phyloP scores from a whole-genome alignment of 75 land plant genomes.

The Ceratopteris richardii region DNA sequence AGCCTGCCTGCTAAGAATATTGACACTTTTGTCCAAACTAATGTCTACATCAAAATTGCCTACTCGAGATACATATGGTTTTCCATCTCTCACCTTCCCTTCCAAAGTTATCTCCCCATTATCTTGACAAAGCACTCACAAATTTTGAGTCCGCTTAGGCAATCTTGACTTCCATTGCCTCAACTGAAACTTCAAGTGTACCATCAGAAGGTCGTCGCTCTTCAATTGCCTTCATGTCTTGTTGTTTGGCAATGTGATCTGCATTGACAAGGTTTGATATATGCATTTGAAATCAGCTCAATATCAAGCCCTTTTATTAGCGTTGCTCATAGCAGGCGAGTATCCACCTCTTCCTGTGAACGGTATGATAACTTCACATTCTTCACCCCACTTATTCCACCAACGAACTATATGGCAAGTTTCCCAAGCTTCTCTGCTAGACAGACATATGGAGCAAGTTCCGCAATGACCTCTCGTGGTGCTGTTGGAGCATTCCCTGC shows the following conservation, averaged over 20 bases:
- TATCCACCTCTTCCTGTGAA: slow-evolving; percentile 58
- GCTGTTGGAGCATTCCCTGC: too few species aligned
- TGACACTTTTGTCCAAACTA: slow-evolving; percentile 55
- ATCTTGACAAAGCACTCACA: slow-evolving; percentile 45
- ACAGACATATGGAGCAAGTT: slow-evolving; percentile 66
- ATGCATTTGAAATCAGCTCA: slow-evolving; percentile 68
- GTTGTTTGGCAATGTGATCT: too few species aligned
- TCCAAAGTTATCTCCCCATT: slow-evolving; percentile 41
- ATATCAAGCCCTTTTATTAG: slow-evolving; percentile 82
- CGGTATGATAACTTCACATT: slow-evolving; percentile 65
- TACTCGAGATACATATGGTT: slow-evolving; percentile 51
- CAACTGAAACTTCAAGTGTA: slow-evolving; percentile 48
- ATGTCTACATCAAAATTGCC: slow-evolving; percentile 60
- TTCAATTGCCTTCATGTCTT: slow-evolving; percentile 67
- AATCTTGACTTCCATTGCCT: slow-evolving; percentile 42
- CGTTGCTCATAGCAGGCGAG: too few species aligned
- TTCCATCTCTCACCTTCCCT: slow-evolving; percentile 52
- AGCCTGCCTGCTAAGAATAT: slow-evolving; percentile 56
- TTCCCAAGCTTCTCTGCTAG: too few species aligned
- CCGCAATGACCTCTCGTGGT: slow-evolving; percentile 87
- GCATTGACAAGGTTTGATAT: slow-evolving; percentile 79
- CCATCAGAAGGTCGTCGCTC: slow-evolving; percentile 50
- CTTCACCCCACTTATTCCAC: slow-evolving; percentile 71
- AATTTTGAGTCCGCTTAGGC: slow-evolving; percentile 51
- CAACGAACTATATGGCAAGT: slow-evolving; percentile 78